phyloP scores from a whole-genome alignment of 768 basidiomycete species.

The Trametes punicea region DNA sequence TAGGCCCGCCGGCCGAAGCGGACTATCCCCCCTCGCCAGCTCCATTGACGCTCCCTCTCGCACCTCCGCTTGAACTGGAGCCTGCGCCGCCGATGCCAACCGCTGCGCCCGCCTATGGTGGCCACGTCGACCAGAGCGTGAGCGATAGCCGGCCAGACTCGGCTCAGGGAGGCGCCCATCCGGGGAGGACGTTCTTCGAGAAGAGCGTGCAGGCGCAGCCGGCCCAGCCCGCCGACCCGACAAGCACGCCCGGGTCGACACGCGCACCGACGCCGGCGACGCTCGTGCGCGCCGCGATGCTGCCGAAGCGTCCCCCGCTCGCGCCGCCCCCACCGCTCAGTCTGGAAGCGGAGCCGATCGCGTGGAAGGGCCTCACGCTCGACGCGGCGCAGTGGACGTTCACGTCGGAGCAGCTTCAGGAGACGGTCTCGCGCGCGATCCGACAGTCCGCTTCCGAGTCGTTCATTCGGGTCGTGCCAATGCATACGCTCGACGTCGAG shows the following conservation, averaged over 20 bases:
- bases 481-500: conserved; percentile 56
- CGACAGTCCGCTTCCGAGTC: conserved; percentile 64
- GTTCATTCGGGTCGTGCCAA: conserved; percentile 65
- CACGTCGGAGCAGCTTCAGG: conserved; percentile 54
- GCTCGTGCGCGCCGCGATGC: conserved; percentile 15
- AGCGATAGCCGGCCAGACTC: too few relatives aligned
- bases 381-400: conserved; percentile 67
- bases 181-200: conserved; percentile 5
- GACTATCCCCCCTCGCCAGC: too few relatives aligned
- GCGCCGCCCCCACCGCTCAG: conserved; percentile 48
- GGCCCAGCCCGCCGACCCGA: background rate
- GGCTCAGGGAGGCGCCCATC: too few relatives aligned
- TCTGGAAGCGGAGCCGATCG: conserved; percentile 55
- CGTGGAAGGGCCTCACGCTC: conserved; percentile 66
- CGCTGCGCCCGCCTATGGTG: too few relatives aligned
- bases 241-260: conserved; percentile 12
- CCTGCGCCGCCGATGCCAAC: conserved; percentile 4
- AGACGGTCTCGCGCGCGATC: conserved; percentile 69
- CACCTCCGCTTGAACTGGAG: conserved; percentile 1
- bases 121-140: too few relatives aligned
- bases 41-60: too few relatives aligned
- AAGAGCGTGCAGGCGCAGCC: conserved; percentile 15
- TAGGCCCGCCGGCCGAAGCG: background rate
- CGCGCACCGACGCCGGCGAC: conserved; percentile 20
- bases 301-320: conserved; percentile 33